Evolutionary conservation across 768 basidiomycete genomes (phyloP).

Genomic region (Neoboletus brunneissimus): DNA sequence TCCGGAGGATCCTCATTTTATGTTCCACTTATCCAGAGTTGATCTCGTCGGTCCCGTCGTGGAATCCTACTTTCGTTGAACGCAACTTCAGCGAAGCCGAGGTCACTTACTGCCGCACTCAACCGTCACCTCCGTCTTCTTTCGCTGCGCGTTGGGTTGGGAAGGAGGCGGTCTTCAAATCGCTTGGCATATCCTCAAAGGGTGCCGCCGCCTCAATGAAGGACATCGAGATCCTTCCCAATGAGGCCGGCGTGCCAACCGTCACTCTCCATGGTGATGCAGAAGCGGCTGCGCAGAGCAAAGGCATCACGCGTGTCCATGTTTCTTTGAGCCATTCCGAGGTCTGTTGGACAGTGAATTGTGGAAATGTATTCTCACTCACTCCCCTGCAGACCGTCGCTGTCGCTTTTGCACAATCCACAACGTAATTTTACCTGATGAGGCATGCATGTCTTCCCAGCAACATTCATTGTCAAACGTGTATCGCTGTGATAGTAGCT

Average conservation of each 20-base stretch:
- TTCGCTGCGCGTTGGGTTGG: conserved; percentile 97
- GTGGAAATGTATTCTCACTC: conserved; percentile 10
- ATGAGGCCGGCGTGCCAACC: conserved; percentile 72
- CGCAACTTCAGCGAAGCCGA: conserved; percentile 95
- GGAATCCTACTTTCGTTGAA: conserved; percentile 80
- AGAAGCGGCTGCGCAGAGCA: conserved; percentile 62
- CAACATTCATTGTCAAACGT: background rate
- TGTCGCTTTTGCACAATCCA: conserved; percentile 84
- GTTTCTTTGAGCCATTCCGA: conserved; percentile 94
- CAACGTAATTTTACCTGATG: conserved; percentile 18
- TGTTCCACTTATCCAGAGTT: conserved; percentile 55
- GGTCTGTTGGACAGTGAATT: conserved; percentile 43
- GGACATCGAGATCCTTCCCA: conserved; percentile 92
- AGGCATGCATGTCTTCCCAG: conserved; percentile 5
- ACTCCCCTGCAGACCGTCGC: conserved; percentile 61
- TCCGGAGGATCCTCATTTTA: conserved; percentile 3
- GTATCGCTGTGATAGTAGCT: background rate
- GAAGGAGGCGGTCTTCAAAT: conserved; percentile 98
- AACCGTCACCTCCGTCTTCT: conserved; percentile 83
- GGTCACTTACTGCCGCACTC: conserved; percentile 79
- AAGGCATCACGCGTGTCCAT: conserved; percentile 71
- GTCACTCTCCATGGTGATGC: conserved; percentile 82
- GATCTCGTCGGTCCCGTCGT: conserved; percentile 88
- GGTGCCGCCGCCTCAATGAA: conserved; percentile 95
- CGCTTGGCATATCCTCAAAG: conserved; percentile 82